Percentiles rank a stretch among this genome's conserved stretches.
phyloP scores from a whole-genome alignment of 176 grass and related monocot species.

The Zea mays region DNA sequence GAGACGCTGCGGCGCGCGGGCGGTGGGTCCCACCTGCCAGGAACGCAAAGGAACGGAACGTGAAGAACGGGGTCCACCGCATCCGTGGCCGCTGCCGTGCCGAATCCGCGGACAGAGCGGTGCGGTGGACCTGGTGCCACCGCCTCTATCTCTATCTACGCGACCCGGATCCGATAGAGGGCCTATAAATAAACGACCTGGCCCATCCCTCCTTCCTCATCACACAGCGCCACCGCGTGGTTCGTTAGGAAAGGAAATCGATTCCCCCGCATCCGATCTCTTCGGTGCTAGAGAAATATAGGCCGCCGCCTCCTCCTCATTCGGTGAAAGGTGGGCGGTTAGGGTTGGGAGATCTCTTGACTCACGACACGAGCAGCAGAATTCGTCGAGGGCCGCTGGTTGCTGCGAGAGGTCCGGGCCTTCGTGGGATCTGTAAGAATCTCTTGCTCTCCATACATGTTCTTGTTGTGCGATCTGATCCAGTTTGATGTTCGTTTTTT shows the following conservation, averaged over 20 bases:
- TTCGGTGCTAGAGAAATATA: conserved; percentile 2
- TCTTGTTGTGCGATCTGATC: neutral
- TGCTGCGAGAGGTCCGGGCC: neutral
- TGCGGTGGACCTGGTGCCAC: conserved; percentile 33
- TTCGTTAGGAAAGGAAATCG: neutral
- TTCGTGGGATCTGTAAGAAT: conserved; percentile 42
- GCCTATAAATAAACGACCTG: conserved; percentile 23
- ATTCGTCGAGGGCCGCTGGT: conserved; percentile 2
- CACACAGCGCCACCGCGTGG: neutral
- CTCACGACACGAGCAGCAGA: neutral
- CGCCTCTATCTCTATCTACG: neutral
- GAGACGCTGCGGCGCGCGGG: neutral
- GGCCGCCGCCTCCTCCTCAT: neutral
- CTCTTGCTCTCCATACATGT: neutral
- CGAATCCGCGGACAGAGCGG: neutral
- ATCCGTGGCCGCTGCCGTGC: neutral
- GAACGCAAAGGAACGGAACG: neutral
- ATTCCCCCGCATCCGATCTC: neutral
- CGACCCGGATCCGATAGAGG: neutral
- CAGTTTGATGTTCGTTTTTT: neutral
- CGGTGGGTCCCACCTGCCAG: conserved; percentile 21
- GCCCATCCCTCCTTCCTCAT: neutral
- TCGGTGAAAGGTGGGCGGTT: neutral
- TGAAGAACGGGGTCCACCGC: conserved; percentile 36
- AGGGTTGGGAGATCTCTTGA: neutral